These are phyloP conservation scores for Mrakia frigida DNA, from an alignment of 768 basidiomycete genomes.

Conservation along the genomic window DNA sequence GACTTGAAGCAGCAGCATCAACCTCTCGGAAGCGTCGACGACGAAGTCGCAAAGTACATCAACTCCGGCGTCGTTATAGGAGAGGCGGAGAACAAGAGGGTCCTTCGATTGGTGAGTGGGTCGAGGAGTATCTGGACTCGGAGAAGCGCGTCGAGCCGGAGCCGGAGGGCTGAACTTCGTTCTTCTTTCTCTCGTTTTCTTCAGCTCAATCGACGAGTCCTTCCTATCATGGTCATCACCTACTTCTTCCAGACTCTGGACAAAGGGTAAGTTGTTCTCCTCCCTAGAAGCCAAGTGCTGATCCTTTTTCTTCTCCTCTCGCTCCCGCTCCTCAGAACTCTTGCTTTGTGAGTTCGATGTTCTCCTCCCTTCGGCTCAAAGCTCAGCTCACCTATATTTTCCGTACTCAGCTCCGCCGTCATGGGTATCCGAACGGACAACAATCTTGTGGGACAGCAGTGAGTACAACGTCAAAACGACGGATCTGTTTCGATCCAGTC, in stretches of 20 bases:
- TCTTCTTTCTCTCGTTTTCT: not conserved
- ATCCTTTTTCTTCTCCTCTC: too few relatives aligned
- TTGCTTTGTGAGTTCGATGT: constrained; percentile 33
- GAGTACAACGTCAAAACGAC: too few relatives aligned
- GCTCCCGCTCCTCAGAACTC: constrained; percentile 23
- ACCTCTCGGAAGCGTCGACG: constrained; percentile 2
- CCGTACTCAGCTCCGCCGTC: constrained; percentile 32
- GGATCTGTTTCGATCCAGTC: too few relatives aligned
- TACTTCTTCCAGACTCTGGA: constrained; percentile 20
- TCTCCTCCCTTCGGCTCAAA: too few relatives aligned
- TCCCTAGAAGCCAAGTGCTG: too few relatives aligned
- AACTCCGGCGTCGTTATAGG: constrained; percentile 14
- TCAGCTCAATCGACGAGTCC: constrained; percentile 49
- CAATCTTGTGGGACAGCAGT: constrained; percentile 50
- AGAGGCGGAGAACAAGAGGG: constrained; percentile 11
- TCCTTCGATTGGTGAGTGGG: not conserved
- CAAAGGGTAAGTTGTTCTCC: not conserved
- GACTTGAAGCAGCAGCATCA: not conserved
- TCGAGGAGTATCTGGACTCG: too few relatives aligned
- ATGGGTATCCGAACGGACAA: constrained; percentile 45
- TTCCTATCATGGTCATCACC: constrained; percentile 50
- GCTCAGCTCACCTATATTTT: too few relatives aligned
- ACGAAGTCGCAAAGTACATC: constrained; percentile 16
- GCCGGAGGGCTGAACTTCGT: constrained; percentile 32
- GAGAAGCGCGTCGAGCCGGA: not conserved